phyloP scores from a whole-genome alignment of 768 basidiomycete genomes.

The Chalciporus piperatus region DNA sequence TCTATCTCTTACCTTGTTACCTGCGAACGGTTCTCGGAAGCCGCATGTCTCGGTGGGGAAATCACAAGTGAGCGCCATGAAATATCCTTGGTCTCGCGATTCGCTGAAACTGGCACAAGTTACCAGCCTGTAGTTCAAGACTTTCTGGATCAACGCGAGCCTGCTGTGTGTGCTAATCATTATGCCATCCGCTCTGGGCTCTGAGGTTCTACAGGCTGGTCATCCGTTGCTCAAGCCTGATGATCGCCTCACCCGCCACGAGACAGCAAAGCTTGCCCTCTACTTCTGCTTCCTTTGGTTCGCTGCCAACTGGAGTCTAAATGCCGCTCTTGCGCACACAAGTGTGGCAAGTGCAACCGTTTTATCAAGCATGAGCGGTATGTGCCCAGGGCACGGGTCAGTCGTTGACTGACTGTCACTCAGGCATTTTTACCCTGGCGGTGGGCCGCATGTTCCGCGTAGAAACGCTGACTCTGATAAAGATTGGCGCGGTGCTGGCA shows the following conservation, averaged over 20 bases:
- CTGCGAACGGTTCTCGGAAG: slow-evolving; percentile 32
- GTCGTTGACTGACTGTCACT: background rate
- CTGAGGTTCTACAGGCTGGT: slow-evolving; percentile 7
- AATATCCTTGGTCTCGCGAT: background rate
- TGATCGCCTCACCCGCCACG: slow-evolving; percentile 51
- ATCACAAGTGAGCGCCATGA: slow-evolving; percentile 8
- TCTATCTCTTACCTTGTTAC: slow-evolving; percentile 71
- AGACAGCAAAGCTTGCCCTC: slow-evolving; percentile 78
- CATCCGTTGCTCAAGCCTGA: slow-evolving; percentile 13
- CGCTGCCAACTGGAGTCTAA: slow-evolving; percentile 88
- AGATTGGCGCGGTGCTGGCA: slow-evolving; percentile 71
- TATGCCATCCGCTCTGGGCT: background rate
- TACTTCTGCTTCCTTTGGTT: slow-evolving; percentile 92
- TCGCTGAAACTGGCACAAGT: slow-evolving; percentile 9
- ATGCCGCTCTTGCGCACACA: slow-evolving; percentile 80
- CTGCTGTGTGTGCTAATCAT: slow-evolving; percentile 15
- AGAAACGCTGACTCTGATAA: slow-evolving; percentile 69
- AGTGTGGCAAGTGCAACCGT: slow-evolving; percentile 95
- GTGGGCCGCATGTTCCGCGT: slow-evolving; percentile 81
- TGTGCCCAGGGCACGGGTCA: slow-evolving; percentile 19
- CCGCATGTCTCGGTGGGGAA: slow-evolving; percentile 1
- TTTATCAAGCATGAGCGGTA: slow-evolving; percentile 85
- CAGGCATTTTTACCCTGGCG: slow-evolving; percentile 91
- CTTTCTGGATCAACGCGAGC: slow-evolving; percentile 5
- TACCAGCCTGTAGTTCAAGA: slow-evolving; percentile 27